A percentile compares a stretch with the other conserved stretches of the same genome.
Conservation (phyloP, 768 basidiomycete genomes). For the Leucosporidium scottii region DNA sequence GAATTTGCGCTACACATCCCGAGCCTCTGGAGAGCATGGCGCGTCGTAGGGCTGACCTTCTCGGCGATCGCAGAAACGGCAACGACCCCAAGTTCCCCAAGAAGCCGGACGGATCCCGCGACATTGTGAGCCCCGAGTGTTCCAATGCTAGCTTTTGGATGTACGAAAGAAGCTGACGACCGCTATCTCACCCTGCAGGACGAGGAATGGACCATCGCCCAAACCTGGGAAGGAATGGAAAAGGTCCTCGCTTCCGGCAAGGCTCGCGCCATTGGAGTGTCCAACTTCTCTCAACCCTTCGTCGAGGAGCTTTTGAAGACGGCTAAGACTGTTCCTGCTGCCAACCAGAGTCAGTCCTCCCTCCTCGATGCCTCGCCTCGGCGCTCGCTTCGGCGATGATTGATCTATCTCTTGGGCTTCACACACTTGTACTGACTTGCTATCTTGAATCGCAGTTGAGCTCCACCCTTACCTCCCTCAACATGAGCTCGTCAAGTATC, state of each 20-base stretch:
- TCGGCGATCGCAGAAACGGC: no score
- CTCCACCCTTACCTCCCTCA: slow-evolving; percentile 66
- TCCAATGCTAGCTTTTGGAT: no score
- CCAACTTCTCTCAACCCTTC: slow-evolving; percentile 54
- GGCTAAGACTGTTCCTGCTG: slow-evolving; percentile 53
- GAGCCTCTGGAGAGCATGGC: no score
- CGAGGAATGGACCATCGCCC: slow-evolving; percentile 57
- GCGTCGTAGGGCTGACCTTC: no score
- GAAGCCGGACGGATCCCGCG: no score
- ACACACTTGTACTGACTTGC: no score
- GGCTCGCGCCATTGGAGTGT: slow-evolving; percentile 64
- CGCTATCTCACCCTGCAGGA: neutral
- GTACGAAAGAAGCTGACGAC: no score
- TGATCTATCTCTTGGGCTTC: no score
- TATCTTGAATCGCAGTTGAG: slow-evolving; percentile 41
- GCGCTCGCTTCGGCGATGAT: slow-evolving; percentile 31
- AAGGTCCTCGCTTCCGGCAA: slow-evolving; percentile 52
- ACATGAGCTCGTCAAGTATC: slow-evolving; percentile 53
- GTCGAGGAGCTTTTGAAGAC: slow-evolving; percentile 57
- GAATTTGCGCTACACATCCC: no score
- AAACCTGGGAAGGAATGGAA: slow-evolving; percentile 56
- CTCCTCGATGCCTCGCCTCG: slow-evolving; percentile 60
- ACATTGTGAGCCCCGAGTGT: no score
- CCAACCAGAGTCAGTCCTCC: slow-evolving; percentile 57
- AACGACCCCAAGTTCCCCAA: no score